phyloP scores from a whole-genome alignment of 202 grass and related monocot species.

The Panicum hallii region DNA sequence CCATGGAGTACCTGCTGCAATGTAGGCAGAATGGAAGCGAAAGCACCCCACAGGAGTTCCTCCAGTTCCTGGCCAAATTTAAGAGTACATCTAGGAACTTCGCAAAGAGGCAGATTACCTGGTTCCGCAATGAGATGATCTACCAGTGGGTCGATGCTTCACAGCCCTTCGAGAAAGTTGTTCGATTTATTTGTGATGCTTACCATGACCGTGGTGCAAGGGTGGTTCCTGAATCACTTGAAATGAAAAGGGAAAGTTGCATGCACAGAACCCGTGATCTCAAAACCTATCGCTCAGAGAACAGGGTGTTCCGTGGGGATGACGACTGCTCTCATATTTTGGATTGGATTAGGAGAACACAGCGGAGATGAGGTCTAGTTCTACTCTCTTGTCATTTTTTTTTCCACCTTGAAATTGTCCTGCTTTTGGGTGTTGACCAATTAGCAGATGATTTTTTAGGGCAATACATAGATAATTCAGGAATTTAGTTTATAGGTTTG shows the following conservation, averaged over 20 bases:
- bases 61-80: conserved; percentile 67
- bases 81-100: conserved; percentile 83
- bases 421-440: conserved; percentile 3
- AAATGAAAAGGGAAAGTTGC: conserved; percentile 70
- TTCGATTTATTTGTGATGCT: conserved; percentile 67
- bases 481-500: conserved; percentile 17
- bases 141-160: conserved; percentile 82
- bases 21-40: conserved; percentile 67
- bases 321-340: conserved; percentile 62
- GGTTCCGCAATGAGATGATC: conserved; percentile 84
- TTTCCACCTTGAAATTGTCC: not conserved
- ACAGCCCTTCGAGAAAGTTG: conserved; percentile 62
- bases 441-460: not conserved
- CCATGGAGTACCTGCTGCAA: conserved; percentile 77
- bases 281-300: conserved; percentile 70
- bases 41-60: conserved; percentile 65
- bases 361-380: conserved; percentile 34
- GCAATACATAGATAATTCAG: not conserved
- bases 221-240: conserved; percentile 68
- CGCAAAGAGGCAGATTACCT: conserved; percentile 87
- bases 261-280: conserved; percentile 52
- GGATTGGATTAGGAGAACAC: conserved; percentile 79
- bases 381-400: conserved; percentile 13
- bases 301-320: conserved; percentile 69
- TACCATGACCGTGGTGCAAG: conserved; percentile 44